Conservation (phyloP, 75 land plant genomes). For the Ceratopteris richardii region DNA sequence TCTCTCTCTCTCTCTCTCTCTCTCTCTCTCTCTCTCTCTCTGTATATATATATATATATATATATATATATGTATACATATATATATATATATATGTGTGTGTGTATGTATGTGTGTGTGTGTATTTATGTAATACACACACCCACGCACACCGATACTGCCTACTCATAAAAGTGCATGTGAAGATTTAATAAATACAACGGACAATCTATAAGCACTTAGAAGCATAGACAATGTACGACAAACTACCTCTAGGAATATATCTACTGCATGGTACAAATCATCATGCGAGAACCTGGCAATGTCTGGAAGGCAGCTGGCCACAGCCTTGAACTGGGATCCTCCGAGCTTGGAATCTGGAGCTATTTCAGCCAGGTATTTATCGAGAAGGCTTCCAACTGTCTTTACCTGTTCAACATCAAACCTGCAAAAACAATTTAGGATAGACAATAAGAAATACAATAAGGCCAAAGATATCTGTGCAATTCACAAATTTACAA, state of each 20-base stretch:
- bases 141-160: no score
- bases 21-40: no score
- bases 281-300: slow-evolving; percentile 69
- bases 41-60: no score
- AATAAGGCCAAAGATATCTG: neutral
- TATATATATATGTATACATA: no score
- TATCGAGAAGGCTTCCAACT: slow-evolving; percentile 58
- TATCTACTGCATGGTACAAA: slow-evolving; percentile 66
- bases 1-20: no score
- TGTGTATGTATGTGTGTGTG: no score
- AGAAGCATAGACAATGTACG: neutral
- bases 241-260: slow-evolving; percentile 69
- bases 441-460: neutral
- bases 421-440: neutral
- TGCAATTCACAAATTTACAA: neutral
- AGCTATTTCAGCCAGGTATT: slow-evolving; percentile 77
- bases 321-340: slow-evolving; percentile 49
- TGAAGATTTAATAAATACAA: no score
- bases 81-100: no score
- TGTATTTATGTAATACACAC: no score
- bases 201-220: no score
- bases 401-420: slow-evolving; percentile 18
- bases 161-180: no score
- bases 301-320: slow-evolving; percentile 50
- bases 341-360: slow-evolving; percentile 69